Base-by-base conservation (phyloP, 2,329 filamentous ascomycete species). In the Fusarium domesticum region DNA sequence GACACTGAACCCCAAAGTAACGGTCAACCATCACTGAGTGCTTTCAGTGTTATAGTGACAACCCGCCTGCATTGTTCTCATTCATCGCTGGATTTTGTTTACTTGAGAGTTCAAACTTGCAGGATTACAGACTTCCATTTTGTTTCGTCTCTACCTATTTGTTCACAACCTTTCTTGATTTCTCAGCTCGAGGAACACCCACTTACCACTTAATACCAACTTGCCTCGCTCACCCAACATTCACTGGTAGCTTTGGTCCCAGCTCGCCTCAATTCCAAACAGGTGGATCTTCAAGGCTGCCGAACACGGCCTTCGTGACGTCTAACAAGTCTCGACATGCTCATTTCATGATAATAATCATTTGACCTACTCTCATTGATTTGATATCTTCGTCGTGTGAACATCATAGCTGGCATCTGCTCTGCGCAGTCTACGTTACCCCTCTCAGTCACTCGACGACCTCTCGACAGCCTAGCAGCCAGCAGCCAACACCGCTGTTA, bases 271-370 rank as follows among this genome's bases (percentile, higher is more conserved):
- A 12, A 28, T 12, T 12, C 10, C 48, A 41, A 41, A 42, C 40
- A 44, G 42, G 51, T 54, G 51, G 51, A 47, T 41, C 51, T 53
- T 20, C 43, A 49, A 48, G 40, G 44, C 42, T 48, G 25, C 44
- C 51, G 35, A 48, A 30, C 43, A 40, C 19, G n/a, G 18, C 31
- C 35, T 37, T 20, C 36, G 31, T 35, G 43, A 51, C 38, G 15
- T 36, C 35, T 35, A 33, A 37, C 37, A 25, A 43, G 37, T 11
- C 41, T 55, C 39, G 51, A 54, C 18, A 54, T 54, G 51, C 37
- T 35, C 19, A 31, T 33, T 23, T 18, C 34, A 19, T 36, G 7
- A 39, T 51, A 36, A 48, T 54, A 53, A 12, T 30, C 37, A 20
- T 42, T 12, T 16, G 17, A 17, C 18, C 30, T 17, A 28, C 18